Base-by-base conservation (phyloP, 805 yeast species). In the Suhomyces kilbournensis region DNA sequence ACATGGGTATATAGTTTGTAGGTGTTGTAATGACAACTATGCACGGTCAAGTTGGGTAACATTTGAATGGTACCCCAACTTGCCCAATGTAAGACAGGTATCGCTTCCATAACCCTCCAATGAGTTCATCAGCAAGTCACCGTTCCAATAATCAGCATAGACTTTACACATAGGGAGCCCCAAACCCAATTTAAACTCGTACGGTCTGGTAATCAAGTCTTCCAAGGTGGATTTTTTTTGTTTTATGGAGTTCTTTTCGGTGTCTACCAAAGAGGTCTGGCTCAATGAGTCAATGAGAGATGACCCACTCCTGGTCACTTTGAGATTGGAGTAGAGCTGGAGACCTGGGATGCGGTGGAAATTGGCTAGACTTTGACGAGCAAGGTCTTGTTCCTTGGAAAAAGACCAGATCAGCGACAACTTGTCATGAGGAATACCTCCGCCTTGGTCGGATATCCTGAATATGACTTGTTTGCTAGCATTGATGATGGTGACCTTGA, bases 91-190 rank as follows among this genome's bases (percentile, higher is more conserved):
- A 62, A 94, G 71, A 54, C 86, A 85, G 0, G 93, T 91, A 64
- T 93, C 99, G 35, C 94, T 84, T 2, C 99, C 99, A 60, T 86
- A 90, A 2, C 97, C 97, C 54, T 90, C 93, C 48, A 93, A 72
- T 0, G 96, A 86, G 59, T 85, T 85, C 78, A 93, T 81, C 53
- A 84, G 85, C 48, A 93, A 69, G 48, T 86, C 88, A 6, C 98
- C 98, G 60, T 92, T 94, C 98, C 98, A 93, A 68, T 93, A 93
- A 60, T 93, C 97, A 0, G 96, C 90, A 64, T 93, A 93, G 0
- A 92, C 90, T 59, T 89, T 85, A 62, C 97, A 88, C 87, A 93
- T 84, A 0, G 98, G 97, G 54, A 93, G 73, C 0, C 97, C 97
- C 53, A 93, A 78, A 0, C 97, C 97, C 26, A 93, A 70, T 49